A percentile compares a stretch with the other conserved stretches of the same genome.
Evolutionary conservation across 352 stramenopile genomes (phyloP).

Genomic region (Blastocystis sp.): DNA sequence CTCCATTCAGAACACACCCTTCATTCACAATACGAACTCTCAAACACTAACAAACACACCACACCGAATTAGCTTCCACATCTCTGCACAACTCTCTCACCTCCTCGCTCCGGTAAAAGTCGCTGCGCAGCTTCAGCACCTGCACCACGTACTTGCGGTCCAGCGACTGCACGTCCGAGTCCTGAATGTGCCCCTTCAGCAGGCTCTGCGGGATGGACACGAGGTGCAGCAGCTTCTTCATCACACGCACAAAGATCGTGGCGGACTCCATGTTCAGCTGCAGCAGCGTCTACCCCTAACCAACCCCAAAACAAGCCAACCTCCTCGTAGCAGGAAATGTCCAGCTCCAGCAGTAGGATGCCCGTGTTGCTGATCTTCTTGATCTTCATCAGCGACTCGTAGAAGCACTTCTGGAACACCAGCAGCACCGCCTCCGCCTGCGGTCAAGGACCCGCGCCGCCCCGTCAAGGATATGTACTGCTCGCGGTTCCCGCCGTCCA

Average conservation of each 20-base stretch:
- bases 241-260: constrained; percentile 31
- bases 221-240: constrained; percentile 66
- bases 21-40: background rate
- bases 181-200: constrained; percentile 61
- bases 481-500: constrained; percentile 61
- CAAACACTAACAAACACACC: constrained; percentile 23
- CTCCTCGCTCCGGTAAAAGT: constrained; percentile 59
- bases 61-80: background rate
- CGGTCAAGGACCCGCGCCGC: constrained; percentile 1
- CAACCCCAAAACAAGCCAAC: background rate
- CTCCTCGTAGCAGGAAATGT: constrained; percentile 65
- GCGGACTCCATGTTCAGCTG: constrained; percentile 64
- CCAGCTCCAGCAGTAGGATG: constrained; percentile 63
- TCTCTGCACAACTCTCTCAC: constrained; percentile 41
- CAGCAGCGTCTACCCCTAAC: constrained; percentile 15
- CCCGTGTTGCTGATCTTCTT: constrained; percentile 69
- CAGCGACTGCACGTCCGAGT: constrained; percentile 30
- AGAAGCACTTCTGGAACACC: constrained; percentile 62
- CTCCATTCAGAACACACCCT: background rate
- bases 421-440: constrained; percentile 38
- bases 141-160: constrained; percentile 27
- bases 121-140: constrained; percentile 48
- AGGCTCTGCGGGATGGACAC: constrained; percentile 43
- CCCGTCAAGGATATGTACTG: constrained; percentile 62
- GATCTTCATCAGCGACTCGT: constrained; percentile 60